Percentiles rank a stretch among this genome's conserved stretches.
phyloP scores from a whole-genome alignment of 164 flowering plant genomes.

The Aristolochia contorta region DNA sequence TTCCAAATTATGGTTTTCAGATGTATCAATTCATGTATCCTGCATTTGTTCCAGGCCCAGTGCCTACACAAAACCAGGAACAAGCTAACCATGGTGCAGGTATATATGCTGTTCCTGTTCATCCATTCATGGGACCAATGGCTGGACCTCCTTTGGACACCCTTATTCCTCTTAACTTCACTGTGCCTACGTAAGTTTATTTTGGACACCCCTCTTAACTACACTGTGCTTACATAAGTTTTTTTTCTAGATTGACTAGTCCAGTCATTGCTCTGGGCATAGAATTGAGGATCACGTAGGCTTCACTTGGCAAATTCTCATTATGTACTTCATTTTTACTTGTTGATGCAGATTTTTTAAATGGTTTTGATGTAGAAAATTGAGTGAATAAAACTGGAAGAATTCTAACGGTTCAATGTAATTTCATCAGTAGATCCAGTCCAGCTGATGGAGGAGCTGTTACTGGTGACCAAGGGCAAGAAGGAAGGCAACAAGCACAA shows the following conservation, averaged over 20 bases:
- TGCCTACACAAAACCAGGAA: conserved; percentile 42
- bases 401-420: not conserved
- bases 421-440: conserved; percentile 33
- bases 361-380: too few relatives aligned
- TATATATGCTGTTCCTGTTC: conserved; percentile 79
- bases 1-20: conserved; percentile 34
- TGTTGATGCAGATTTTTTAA: too few relatives aligned
- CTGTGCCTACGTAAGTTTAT: conserved; percentile 66
- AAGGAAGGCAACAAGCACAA: conserved; percentile 35
- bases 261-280: not conserved
- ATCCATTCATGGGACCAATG: conserved; percentile 43
- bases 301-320: not conserved
- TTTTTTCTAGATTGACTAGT: not conserved
- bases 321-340: not conserved
- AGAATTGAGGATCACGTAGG: not conserved
- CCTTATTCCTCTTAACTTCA: conserved; percentile 80
- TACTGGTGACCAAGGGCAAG: conserved; percentile 56
- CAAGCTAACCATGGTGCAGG: conserved; percentile 71
- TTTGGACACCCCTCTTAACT: conserved; percentile 44
- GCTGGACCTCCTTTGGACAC: conserved; percentile 51
- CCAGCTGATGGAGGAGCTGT: conserved; percentile 35
- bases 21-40: conserved; percentile 64
- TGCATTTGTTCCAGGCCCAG: conserved; percentile 40
- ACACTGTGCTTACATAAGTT: conserved; percentile 74
- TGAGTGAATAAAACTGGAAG: not conserved